Conservation (phyloP, 2,329 filamentous ascomycete genomes). For the Botrytis byssoidea region DNA sequence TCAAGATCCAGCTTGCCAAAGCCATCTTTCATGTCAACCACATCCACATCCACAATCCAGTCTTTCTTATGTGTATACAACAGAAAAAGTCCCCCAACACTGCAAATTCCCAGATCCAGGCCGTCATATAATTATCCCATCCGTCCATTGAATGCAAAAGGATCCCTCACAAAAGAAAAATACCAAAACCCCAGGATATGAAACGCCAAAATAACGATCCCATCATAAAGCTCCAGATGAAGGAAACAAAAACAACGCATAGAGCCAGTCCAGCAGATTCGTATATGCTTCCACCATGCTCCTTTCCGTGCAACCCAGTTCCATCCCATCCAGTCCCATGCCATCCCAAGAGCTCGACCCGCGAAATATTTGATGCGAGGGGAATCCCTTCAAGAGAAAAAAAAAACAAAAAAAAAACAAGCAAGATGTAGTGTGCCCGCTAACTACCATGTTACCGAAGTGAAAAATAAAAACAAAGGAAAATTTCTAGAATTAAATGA, state of each 20-base stretch:
- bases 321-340: conserved; percentile 7
- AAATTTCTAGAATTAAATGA: conserved; percentile 1
- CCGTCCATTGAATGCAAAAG: conserved; percentile 11
- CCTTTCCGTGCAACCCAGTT: neutral
- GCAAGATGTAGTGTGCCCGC: neutral
- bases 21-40: neutral
- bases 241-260: conserved; percentile 9
- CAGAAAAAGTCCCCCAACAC: neutral
- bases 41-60: neutral
- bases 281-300: conserved; percentile 1
- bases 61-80: neutral
- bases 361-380: conserved; percentile 11
- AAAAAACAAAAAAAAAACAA: neutral
- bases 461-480: neutral
- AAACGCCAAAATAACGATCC: conserved; percentile 5
- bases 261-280: conserved; percentile 12
- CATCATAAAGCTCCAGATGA: conserved; percentile 1
- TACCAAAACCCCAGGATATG: neutral
- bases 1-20: neutral
- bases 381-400: neutral
- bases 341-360: conserved; percentile 9
- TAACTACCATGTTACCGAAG: neutral
- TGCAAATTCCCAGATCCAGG: neutral
- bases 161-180: neutral
- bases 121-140: conserved; percentile 9